phyloP scores from a whole-genome alignment of 2,329 filamentous ascomycete species.

The Aspergillus arachidicola region DNA sequence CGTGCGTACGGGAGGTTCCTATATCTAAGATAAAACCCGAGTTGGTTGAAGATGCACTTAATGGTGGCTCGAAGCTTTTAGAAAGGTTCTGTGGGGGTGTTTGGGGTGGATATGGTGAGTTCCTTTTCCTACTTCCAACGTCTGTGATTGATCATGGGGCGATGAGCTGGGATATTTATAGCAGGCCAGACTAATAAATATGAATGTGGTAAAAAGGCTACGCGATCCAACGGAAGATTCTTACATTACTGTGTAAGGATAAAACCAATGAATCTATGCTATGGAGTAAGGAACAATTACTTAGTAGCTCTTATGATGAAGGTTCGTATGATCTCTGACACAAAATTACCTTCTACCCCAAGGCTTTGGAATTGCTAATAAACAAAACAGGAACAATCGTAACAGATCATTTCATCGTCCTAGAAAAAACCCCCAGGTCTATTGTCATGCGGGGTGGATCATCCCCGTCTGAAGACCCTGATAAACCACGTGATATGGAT shows the following conservation, averaged over 20 bases:
- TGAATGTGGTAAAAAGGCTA: background rate
- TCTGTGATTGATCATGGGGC: fast-evolving
- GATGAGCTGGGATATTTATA: no score
- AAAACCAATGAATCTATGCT: background rate
- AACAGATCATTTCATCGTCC: slow-evolving; percentile 3
- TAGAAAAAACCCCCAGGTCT: background rate
- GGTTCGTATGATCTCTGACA: background rate
- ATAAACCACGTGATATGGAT: background rate
- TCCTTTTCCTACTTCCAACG: no score
- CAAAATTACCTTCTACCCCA: no score
- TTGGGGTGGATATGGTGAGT: slow-evolving; percentile 7
- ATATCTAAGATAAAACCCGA: background rate
- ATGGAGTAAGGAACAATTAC: background rate
- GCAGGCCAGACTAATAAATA: no score
- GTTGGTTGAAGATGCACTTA: background rate
- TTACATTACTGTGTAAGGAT: background rate
- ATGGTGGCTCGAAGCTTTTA: background rate
- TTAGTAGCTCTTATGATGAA: background rate
- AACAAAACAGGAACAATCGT: background rate
- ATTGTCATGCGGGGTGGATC: background rate
- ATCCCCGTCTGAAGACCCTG: background rate
- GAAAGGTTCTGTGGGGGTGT: slow-evolving; percentile 2
- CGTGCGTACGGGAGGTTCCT: slow-evolving; percentile 1
- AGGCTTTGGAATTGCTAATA: no score
- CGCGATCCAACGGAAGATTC: slow-evolving; percentile 1